Evolutionary conservation across 2,329 filamentous ascomycete species (phyloP), one percentile per base, ranked within the genome.

Genomic region (Alternaria metachromatica): DNA sequence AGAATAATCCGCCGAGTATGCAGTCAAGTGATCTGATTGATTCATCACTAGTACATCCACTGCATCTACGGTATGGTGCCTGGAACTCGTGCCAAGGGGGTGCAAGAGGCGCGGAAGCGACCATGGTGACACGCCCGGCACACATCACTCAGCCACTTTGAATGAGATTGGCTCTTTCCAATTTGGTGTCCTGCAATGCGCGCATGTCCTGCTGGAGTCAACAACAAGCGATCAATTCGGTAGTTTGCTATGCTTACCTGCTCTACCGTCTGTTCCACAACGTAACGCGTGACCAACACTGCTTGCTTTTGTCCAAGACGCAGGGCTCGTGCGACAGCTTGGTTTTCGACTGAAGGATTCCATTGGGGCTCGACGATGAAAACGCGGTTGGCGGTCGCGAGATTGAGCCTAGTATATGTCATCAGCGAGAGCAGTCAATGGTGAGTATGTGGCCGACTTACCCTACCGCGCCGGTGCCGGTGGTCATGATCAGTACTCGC

Each of bases 311-410:
- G 86, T 0, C 84, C 83, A 0, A 87, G 73, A 0, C 85, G 80
- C 4, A 85, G 72, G 0, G 83, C 84, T 11, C 85, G 76, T 0
- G 80, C 84, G 12, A 87, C 82, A 0, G 85, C 86, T 58, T 88
- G 86, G 12, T 80, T 81, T 61, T 87, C 86, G 0, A 86, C 81
- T 3, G 80, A 82, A 0, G 85, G 85, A 43, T 87, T 87, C 85
- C 85, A 87, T 25, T 87, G 86, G 0, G 84, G 81, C 54, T 87
- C 86, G 0, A 87, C 73, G 3, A 87, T 82, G 61, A 84, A 85
- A 0, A 87, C 81, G 0, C 82, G 79, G 46, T 82, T 85, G 0
- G 85, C 85, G 0, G 78, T 78, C 0, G 83, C 81, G 4, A 87
- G 76, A n/a, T 87, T 86, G 0, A 87, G 62, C 7, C 10, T 84